Percentiles rank a stretch among this genome's conserved stretches.
These are phyloP conservation scores for Scleromitrula shiraiana DNA, from an alignment of 2,329 filamentous ascomycete species.

Conservation along the genomic window DNA sequence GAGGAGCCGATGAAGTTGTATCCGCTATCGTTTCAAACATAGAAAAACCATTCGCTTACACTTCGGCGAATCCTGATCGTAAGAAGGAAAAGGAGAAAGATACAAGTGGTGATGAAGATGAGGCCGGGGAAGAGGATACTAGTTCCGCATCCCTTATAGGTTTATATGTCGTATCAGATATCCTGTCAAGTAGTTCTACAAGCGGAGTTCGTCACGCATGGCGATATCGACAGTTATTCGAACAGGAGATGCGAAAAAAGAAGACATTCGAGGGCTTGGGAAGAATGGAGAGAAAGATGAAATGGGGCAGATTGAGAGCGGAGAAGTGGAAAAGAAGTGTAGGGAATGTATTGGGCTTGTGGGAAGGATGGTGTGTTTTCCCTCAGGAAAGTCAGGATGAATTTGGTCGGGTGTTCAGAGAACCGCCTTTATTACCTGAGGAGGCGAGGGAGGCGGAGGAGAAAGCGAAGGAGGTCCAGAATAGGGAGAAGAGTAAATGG, in stretches of 20 bases:
- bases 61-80: constrained; percentile 56
- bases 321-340: constrained; percentile 60
- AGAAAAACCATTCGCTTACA: constrained; percentile 65
- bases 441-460: constrained; percentile 31
- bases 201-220: constrained; percentile 59
- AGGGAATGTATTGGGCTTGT: constrained; percentile 46
- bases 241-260: constrained; percentile 48
- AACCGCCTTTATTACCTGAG: constrained; percentile 48
- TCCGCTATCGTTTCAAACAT: constrained; percentile 80
- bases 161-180: constrained; percentile 68
- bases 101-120: constrained; percentile 34
- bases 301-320: constrained; percentile 59
- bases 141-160: constrained; percentile 71
- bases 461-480: constrained; percentile 23
- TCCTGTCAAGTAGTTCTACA: constrained; percentile 55
- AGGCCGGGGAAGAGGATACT: constrained; percentile 47
- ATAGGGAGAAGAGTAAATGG: constrained; percentile 28
- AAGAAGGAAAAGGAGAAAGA: constrained; percentile 29
- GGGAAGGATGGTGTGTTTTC: constrained; percentile 66
- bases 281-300: constrained; percentile 50
- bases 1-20: constrained; percentile 86
- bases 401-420: constrained; percentile 63
- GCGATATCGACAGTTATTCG: constrained; percentile 61
- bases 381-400: constrained; percentile 64
- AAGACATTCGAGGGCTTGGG: constrained; percentile 58